Evolutionary conservation across 2,329 filamentous ascomycete species (phyloP), one percentile per base, ranked within the genome.

Genomic region (Xylaria sp.): DNA sequence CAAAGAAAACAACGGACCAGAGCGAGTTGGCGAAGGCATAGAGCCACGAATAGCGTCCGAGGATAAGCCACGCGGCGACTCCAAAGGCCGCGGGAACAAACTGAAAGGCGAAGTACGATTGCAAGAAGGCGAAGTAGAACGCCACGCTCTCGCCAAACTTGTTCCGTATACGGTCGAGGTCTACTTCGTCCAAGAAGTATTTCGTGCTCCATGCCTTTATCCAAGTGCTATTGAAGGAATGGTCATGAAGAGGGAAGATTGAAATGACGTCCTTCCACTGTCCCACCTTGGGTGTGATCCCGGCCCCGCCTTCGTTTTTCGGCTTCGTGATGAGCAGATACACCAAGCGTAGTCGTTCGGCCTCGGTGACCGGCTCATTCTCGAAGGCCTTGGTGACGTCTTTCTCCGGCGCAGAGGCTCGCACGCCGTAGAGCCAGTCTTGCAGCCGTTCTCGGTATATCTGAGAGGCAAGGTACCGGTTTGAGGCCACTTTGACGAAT

Each of bases 51-150:
- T 94, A 98, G 65, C 91, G 88, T 9, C 93, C 93, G 0, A 97
- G 84, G n/a, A 97, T 83, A 34, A 94, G 79, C 92, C 93, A 97
- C 13, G 91, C 88, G 0, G 87, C 84, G 46, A 93, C 84, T 3
- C 95, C 95, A 73, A 96, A 90, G 4, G 84, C 89, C 0, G 94
- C 92, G 0, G 94, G 94, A 67, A 95, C 91, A n/a, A 92, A 80
- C 30, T 97, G 84, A 77, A 97, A 97, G 66, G 89, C 85, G 77
- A 97, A 97, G 81, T 98, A 98, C 39, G 91, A 91, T 76, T 97
- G 93, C 36, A 97, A 86, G 77, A 98, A 98, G 45, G 94, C 93
- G 78, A 97, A 98, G 82, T 98, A 98, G 79, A 97, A 97, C 41
- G 93, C 95, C 66, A 97, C 92, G 78, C 89, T 91, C 79, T 95